Evolutionary conservation across 139 green algal species (phyloP), one percentile per base, ranked within the genome.

Genomic region (Haematococcus lacustris): DNA sequence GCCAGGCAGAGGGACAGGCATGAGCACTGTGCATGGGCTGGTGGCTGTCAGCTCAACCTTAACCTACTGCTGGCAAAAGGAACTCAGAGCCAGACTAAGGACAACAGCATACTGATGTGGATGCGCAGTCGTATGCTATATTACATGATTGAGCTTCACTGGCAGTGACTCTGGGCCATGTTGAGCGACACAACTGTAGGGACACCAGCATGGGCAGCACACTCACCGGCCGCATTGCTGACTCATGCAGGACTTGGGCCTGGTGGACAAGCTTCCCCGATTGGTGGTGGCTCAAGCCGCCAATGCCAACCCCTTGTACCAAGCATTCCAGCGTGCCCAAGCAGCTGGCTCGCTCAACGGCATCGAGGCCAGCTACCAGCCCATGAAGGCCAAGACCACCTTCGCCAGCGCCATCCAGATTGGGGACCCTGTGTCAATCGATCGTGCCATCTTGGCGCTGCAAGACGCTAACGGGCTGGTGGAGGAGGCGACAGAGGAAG

Each of bases 251-350:
- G 95, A 99, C 35, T 86, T 99, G 67, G 96, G 96, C 38, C 82
- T 99, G 38, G 83, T 92, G 17, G 86, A 97, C 80, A 71, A 79
- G 23, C 87, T 99, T 60, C 96, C 96, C 1, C 86, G 95, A n/a
- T 82, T 99, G 70, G 96, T 98, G 33, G 73, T 76, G 13, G 81
- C 74, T 5, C 77, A 98, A 83, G 94, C 95, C 28, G 71, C 85
- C 21, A 98, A 98, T 76, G 95, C 95, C 70, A 99, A 99, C 85
- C 95, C 95, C 9, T 85, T 99, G n/a, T 99, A 98, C 87, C 73
- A 80, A 28, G 88, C 94, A 28, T 99, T 90, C 88, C 81, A 91
- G 68, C 50, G 43, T 40, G 17, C 40, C 40, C 62, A 37, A 35
- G 9, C 38, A 82, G 84, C 59, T 83, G 63, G 65, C 33, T 21